Evolutionary conservation across 805 yeast species (phyloP), one percentile per base, ranked within the genome.

Genomic region (Cyberlindnera mississippiensis): DNA sequence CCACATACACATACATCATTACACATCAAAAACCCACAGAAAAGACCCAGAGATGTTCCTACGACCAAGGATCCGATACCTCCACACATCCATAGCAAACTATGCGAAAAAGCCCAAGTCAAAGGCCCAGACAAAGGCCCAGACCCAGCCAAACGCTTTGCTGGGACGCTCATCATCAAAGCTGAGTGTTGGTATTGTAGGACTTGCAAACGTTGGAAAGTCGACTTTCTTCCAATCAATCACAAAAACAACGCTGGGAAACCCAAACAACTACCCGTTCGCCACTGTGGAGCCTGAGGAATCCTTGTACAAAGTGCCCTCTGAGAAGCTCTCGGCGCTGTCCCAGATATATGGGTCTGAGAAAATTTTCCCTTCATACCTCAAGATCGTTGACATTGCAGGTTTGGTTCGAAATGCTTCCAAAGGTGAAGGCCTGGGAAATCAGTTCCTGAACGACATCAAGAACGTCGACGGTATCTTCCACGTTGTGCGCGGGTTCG

Each of bases 371-470:
- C 85, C 87, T 28, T 83, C 89, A 4, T 75, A 71, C 45, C 69
- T 85, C 58, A 82, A 86, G 36, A 72, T 85, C 35, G 81, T 78
- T 51, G 95, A 85, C 60, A 85, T 85, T 59, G 95, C 95, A 13
- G 95, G 95, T 39, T 69, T 85, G 48, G 84, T 88, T 35, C 78
- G 81, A 62, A 87, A 86, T 58, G 95, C 95, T 4, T 76, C 84
- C n/a, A 74, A 76, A 38, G 95, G 95, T 48, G 88, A 82, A 65
- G 95, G 95, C 40, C 68, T 85, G 49, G 95, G 95, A 41, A 84
- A 85, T 63, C 85, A 83, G 54, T 85, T 85, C 66, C 70, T 85
- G 57, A 78, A 83, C 50, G 85, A 85, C 64, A 85, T 85, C 47
- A 71, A 86, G 61, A 82, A 80, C 41, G 91, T 84, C 27, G 93